Percentiles rank a stretch among this genome's conserved stretches.
Evolutionary conservation across 495 filamentous ascomycete genomes (phyloP).

Genomic region (Copromyces sp.): DNA sequence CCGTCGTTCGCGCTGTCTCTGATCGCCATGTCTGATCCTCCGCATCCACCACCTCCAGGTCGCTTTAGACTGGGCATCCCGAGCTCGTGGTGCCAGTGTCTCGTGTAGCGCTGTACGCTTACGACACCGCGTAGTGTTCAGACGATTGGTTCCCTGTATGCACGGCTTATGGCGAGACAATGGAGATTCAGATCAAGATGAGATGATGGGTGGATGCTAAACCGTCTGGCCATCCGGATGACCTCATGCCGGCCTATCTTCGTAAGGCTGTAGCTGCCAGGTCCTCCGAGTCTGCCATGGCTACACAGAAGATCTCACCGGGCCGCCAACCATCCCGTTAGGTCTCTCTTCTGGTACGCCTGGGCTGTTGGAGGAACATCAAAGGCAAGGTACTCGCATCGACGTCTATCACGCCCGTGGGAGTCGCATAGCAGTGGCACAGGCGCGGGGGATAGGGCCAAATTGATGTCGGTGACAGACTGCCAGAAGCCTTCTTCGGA

Average conservation of each 20-base stretch:
- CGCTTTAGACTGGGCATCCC: background rate
- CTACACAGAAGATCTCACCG: background rate
- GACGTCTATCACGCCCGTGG: background rate
- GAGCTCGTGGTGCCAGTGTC: background rate
- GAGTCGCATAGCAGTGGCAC: conserved; percentile 1
- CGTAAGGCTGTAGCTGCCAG: background rate
- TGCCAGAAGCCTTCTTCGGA: conserved; percentile 12
- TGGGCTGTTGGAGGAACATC: background rate
- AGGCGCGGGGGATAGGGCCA: conserved; percentile 3
- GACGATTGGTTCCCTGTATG: background rate
- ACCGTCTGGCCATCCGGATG: background rate
- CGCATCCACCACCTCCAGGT: background rate
- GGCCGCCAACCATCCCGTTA: background rate
- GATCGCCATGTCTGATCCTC: background rate
- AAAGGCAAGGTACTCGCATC: background rate
- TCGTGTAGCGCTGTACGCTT: background rate
- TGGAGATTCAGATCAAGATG: background rate
- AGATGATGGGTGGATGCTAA: background rate
- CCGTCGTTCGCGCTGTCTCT: background rate
- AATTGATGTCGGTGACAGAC: conserved; percentile 9
- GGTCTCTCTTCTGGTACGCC: background rate
- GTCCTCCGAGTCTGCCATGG: background rate
- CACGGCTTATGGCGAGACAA: background rate
- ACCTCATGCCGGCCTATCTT: background rate
- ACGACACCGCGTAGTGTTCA: background rate